Percentiles rank a stretch among this genome's conserved stretches.
Evolutionary conservation across 106 monocot species (phyloP).

Genomic region (Phalaenopsis equestris): DNA sequence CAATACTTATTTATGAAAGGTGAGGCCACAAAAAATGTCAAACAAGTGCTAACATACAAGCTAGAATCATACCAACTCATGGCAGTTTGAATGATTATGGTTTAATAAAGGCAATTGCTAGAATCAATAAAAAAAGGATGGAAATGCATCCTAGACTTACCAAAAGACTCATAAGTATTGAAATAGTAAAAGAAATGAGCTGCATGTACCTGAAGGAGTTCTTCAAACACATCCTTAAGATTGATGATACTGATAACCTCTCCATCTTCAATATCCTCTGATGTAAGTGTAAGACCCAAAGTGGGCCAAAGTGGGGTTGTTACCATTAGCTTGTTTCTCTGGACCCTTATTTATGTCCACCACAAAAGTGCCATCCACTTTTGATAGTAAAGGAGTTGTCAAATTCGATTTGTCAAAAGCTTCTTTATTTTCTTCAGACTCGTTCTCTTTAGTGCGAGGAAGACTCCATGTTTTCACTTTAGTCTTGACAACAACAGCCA

Average conservation of each 20-base stretch:
- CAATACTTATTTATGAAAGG: not conserved
- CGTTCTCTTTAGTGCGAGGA: conserved; percentile 17
- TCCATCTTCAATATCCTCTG: conserved; percentile 81
- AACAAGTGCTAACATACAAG: not conserved
- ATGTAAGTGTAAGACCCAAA: conserved; percentile 13
- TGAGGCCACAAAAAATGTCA: not conserved
- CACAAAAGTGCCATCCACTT: conserved; percentile 30
- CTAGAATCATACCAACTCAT: not conserved
- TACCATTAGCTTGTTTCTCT: conserved; percentile 25
- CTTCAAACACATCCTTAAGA: conserved; percentile 99
- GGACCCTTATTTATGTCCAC: conserved; percentile 56
- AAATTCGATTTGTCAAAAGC: conserved; percentile 23
- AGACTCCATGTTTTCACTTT: conserved; percentile 34
- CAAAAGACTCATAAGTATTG: not conserved
- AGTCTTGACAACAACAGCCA: conserved; percentile 94
- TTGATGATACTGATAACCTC: conserved; percentile 99
- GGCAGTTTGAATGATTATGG: not conserved
- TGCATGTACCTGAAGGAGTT: conserved; percentile 72
- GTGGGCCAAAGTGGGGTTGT: conserved; percentile 11
- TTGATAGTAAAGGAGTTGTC: conserved; percentile 41
- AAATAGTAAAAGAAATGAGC: not conserved
- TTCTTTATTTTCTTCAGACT: conserved; percentile 27
- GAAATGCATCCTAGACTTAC: not conserved
- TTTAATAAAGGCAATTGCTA: not conserved
- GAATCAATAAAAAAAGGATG: not conserved